Evolutionary conservation across 2,329 filamentous ascomycete genomes (phyloP).

Genomic region (Coniochaeta hoffmannii): DNA sequence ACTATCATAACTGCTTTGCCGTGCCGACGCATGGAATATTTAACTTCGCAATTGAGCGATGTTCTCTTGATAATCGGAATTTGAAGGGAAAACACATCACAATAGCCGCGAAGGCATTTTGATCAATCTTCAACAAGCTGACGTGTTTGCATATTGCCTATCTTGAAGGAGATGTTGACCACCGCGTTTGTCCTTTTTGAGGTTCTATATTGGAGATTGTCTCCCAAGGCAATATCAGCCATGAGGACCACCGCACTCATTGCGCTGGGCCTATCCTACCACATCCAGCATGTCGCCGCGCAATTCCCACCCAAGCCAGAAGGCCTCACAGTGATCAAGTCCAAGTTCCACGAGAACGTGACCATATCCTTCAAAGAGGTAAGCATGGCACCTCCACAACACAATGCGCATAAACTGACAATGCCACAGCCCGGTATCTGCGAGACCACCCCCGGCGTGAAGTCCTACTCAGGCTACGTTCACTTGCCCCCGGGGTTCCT

Average conservation of each 20-base stretch:
- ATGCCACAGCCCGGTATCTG: constrained; percentile 40
- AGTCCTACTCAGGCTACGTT: constrained; percentile 55
- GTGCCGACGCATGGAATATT: neutral
- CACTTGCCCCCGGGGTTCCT: constrained; percentile 33
- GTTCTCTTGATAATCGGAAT: no score
- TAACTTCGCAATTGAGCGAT: no score
- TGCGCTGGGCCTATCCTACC: neutral
- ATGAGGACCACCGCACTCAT: neutral
- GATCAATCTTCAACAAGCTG: no score
- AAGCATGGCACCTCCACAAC: constrained; percentile 13
- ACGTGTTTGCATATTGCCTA: no score
- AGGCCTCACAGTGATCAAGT: constrained; percentile 37
- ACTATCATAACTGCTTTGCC: no score
- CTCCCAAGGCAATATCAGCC: no score
- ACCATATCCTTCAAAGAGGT: constrained; percentile 52
- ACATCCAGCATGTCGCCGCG: neutral
- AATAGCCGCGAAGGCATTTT: no score
- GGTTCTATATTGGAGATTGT: no score
- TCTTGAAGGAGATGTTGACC: no score
- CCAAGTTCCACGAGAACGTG: constrained; percentile 49
- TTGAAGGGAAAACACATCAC: no score
- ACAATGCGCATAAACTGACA: neutral
- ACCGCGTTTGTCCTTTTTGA: no score
- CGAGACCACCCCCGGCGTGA: constrained; percentile 48
- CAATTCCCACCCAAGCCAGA: constrained; percentile 17